Conservation (phyloP, 2,329 filamentous ascomycete species). For the Cercospora zeae-maydis region DNA sequence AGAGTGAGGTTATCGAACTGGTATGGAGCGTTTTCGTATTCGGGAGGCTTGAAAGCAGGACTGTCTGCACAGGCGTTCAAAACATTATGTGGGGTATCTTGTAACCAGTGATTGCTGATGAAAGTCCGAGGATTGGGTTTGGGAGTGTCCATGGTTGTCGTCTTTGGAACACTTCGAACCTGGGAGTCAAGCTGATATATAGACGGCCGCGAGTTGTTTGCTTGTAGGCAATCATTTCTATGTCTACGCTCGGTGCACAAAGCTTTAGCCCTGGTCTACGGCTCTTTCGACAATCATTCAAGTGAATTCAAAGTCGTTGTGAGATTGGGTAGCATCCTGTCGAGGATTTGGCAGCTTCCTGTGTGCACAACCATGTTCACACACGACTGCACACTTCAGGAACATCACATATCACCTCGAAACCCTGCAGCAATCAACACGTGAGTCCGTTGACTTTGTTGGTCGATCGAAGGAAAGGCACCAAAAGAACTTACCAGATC, state of each 20-base stretch:
- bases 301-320: neutral
- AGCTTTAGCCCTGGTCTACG: neutral
- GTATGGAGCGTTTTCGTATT: neutral
- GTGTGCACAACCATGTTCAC: neutral
- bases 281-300: neutral
- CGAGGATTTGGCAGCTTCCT: neutral
- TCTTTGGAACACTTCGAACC: neutral
- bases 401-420: conserved; percentile 1
- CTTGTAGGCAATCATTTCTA: neutral
- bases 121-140: neutral
- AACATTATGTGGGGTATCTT: neutral
- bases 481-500: neutral
- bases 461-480: neutral
- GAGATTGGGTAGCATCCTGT: neutral
- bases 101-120: neutral
- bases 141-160: neutral
- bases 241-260: neutral
- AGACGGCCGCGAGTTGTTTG: neutral
- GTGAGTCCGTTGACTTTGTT: too few species aligned
- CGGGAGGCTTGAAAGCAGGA: neutral
- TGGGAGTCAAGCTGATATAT: neutral
- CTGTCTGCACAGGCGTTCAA: neutral
- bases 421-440: neutral
- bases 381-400: neutral
- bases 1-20: neutral